Evolutionary conservation across 495 filamentous ascomycete genomes (phyloP), one percentile per base, ranked within the genome.

Genomic region (Neurospora africana): DNA sequence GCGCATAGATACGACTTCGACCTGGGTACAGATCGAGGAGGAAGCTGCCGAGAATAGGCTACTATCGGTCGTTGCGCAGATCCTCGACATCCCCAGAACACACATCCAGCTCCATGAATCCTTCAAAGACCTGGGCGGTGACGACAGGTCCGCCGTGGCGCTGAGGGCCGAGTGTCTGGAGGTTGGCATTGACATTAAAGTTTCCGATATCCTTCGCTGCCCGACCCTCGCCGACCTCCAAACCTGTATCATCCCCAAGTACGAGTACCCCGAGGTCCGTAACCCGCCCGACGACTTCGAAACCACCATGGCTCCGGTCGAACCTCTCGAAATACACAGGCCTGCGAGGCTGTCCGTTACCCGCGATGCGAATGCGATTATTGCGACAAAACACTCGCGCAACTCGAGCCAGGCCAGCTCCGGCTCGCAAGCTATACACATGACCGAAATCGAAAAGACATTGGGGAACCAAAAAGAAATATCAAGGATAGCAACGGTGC

Each of bases 41-140:
- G 77, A 78, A 43, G 74, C 79, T 3, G 65, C 78, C 69, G 80
- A 82, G 70, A 73, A 75, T 13, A 78, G 78, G 27, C 70, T 84
- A 30, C 73, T 75, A 15, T 72, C 71, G 1, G 75, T 79, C 36
- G 70, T 84, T 21, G 75, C 82, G 2, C 76, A 79, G 38, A 77
- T 81, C 8, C 77, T 84, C 8, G 76, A 76, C 36, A 72, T 81
- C 1, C 73, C 76, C 15, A 69, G 71, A 17, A 75, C 69, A n/a
- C 41, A 69, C 0, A 38, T 82, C 3, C 76, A 75, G 36, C 41
- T 77, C 23, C 74, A 81, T 43, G 75, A 78, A 35, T 84, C 83
- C 44, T 84, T 84, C 53, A 68, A 69, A 35, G 82, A 84, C 23
- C 76, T 84, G 58, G 82, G 83, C 17, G 83, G 83, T 8, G 76